Base-by-base conservation (phyloP, 2,329 filamentous ascomycete genomes). In the Colletotrichum chlorophyti region DNA sequence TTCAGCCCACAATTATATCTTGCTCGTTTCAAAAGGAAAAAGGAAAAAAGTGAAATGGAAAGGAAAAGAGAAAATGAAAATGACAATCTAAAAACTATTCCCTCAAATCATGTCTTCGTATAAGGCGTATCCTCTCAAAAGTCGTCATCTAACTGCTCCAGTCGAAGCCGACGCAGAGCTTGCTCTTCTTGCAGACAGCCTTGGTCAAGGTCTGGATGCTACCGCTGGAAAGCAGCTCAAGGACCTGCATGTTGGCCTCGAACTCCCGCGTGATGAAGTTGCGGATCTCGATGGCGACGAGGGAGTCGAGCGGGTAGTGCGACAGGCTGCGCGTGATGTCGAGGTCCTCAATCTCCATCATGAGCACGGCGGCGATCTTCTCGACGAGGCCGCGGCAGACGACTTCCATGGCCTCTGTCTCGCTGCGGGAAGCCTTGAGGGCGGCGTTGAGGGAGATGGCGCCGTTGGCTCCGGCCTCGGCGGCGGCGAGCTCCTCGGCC, bases 171-270 rank as follows among this genome's bases (percentile, higher is more conserved):
- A 62, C 60, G 46, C 55, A 62, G 1, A 77, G 62, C 67, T 78
- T 78, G 64, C 75, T 77, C 74, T 82, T 82, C 14, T 70, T 71
- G 64, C 76, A 79, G 31, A 82, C 77, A 1, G 69, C 73, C 69
- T 77, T 79, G 8, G 78, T 75, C 14, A 83, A 66, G 2, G 72
- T 79, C 70, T 79, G 74, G 60, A 82, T 79, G 17, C 74, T 78
- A 2, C 81, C 81, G 63, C 79, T 82, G 6, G 77, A 80, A 32
- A 85, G 68, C 58, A 85, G 66, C 65, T 86, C 82, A 58, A 85
- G 67, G 0, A 85, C 81, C 68, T 85, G 81, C 65, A 84, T 64
- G 52, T 79, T 81, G 1, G 77, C 75, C 65, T 81, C 73, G 61
- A 81, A 74, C 66, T 80, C 78, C 54, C 78, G 75, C 12, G 76